Percentiles rank a stretch among this genome's conserved stretches.
These are phyloP conservation scores for Colletotrichum sp. DNA, from an alignment of 2,329 filamentous ascomycete genomes.

Conservation along the genomic window DNA sequence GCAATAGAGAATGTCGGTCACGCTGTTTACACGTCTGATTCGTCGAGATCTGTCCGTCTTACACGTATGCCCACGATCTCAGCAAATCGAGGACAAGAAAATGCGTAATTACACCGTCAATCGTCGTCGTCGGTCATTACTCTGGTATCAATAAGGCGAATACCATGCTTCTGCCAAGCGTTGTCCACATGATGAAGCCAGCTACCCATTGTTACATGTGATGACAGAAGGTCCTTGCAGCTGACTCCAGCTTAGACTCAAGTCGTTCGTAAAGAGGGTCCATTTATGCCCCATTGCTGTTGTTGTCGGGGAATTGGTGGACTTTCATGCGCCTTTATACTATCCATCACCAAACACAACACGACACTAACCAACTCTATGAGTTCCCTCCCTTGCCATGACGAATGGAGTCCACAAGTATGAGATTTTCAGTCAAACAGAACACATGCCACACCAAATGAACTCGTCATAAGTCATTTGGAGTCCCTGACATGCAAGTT, in stretches of 20 bases:
- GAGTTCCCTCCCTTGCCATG: too few species aligned
- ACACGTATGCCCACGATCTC: neutral
- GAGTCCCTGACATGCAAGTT: too few species aligned
- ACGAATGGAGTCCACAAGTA: too few species aligned
- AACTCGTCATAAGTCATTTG: too few species aligned
- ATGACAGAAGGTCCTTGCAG: neutral
- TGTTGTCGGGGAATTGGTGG: neutral
- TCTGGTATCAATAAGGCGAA: neutral
- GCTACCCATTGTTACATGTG: neutral
- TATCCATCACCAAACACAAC: too few species aligned
- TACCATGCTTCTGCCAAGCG: neutral
- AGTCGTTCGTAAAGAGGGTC: fast-evolving
- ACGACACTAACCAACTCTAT: too few species aligned
- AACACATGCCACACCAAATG: too few species aligned
- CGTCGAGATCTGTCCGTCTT: neutral
- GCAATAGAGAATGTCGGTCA: too few species aligned
- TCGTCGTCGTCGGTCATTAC: neutral
- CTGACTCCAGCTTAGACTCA: fast-evolving
- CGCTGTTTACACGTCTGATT: neutral
- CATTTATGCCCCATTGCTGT: neutral
- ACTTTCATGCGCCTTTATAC: neutral
- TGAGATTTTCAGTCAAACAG: too few species aligned
- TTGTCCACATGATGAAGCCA: neutral
- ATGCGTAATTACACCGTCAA: neutral
- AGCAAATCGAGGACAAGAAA: neutral